Conservation (phyloP, 2,329 filamentous ascomycete genomes). For the Xylaria sp. region DNA sequence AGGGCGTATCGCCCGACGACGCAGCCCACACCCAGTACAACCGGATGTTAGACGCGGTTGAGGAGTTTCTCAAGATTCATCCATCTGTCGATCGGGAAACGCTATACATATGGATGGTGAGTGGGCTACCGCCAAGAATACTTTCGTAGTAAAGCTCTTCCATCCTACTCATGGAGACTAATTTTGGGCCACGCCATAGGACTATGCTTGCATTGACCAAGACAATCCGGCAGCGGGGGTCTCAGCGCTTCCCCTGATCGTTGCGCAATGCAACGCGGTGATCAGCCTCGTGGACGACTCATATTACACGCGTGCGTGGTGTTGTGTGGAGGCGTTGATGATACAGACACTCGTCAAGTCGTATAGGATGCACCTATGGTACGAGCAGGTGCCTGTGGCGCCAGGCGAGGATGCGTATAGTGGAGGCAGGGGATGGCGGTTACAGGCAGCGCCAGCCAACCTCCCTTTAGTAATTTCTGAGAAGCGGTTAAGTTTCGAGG, state of each 20-base stretch:
- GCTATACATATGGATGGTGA: constrained; percentile 37
- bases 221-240: constrained; percentile 38
- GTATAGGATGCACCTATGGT: constrained; percentile 40
- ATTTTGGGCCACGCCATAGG: constrained; percentile 26
- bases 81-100: constrained; percentile 25
- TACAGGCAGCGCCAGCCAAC: constrained; percentile 9
- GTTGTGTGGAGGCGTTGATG: constrained; percentile 41
- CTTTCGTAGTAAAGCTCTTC: too few relatives aligned
- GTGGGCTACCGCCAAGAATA: background rate
- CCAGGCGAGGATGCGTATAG: background rate
- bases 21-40: constrained; percentile 36
- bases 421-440: background rate
- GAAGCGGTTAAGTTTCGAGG: constrained; percentile 24
- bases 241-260: constrained; percentile 39
- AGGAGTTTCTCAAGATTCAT: constrained; percentile 34
- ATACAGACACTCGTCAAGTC: constrained; percentile 36
- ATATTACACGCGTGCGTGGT: constrained; percentile 44
- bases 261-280: constrained; percentile 44
- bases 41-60: constrained; percentile 35
- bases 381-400: constrained; percentile 25
- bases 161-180: background rate
- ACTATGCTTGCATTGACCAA: constrained; percentile 44
- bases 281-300: constrained; percentile 42
- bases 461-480: constrained; percentile 12
- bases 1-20: constrained; percentile 34